Evolutionary conservation across 352 stramenopile genomes (phyloP).

Genomic region (Globisporangium uncinulatum): DNA sequence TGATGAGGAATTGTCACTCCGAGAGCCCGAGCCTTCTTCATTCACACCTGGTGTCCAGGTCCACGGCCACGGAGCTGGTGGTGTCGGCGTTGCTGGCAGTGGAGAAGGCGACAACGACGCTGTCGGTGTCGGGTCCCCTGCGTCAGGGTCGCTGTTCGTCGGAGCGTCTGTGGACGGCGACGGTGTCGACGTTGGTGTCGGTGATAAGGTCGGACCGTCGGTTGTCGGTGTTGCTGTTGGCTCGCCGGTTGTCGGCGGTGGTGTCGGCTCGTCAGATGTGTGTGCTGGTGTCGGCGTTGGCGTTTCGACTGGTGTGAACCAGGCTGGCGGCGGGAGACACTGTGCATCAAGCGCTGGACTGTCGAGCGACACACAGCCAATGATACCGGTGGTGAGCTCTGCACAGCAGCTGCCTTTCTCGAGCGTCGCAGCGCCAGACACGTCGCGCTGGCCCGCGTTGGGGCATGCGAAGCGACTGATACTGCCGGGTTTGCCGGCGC

Average conservation of each 20-base stretch:
- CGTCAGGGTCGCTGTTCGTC: slow-evolving; percentile 1
- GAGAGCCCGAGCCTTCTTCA: no score
- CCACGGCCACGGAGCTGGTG: neutral
- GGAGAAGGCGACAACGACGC: neutral
- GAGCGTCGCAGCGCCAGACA: slow-evolving; percentile 12
- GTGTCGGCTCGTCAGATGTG: neutral
- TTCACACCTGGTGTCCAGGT: neutral
- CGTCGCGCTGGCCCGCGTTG: slow-evolving; percentile 12
- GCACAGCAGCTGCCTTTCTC: slow-evolving; percentile 39
- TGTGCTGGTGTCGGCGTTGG: slow-evolving; percentile 2
- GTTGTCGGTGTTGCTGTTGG: neutral
- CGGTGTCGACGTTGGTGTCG: slow-evolving; percentile 2
- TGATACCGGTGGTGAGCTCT: slow-evolving; percentile 15
- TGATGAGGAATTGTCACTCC: no score
- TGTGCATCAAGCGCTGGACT: neutral
- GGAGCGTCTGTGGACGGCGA: neutral
- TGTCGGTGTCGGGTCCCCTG: slow-evolving; percentile 2
- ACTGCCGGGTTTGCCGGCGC: slow-evolving; percentile 14
- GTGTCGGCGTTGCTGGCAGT: neutral
- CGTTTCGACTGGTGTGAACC: slow-evolving; percentile 8
- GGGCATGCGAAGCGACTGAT: slow-evolving; percentile 26
- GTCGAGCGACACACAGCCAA: slow-evolving; percentile 30
- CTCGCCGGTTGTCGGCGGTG: neutral
- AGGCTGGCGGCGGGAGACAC: slow-evolving; percentile 25
- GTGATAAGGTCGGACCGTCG: neutral